phyloP scores from a whole-genome alignment of 805 yeast genomes.

The Ogataea salicorniae region DNA sequence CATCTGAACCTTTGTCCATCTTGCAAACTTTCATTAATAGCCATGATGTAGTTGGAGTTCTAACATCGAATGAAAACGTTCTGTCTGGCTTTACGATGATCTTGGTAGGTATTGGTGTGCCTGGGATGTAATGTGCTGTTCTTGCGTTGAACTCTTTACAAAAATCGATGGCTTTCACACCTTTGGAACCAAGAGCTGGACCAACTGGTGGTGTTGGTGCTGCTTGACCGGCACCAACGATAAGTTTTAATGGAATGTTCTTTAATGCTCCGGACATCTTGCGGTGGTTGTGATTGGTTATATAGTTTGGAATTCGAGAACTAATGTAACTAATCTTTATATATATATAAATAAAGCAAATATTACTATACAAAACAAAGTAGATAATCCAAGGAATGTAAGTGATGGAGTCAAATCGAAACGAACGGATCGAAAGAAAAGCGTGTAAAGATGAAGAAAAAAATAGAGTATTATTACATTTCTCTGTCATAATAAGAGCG shows the following conservation, averaged over 20 bases:
- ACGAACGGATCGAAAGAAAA: no score
- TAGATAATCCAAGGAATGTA: no score
- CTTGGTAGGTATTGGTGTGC: constrained; percentile 83
- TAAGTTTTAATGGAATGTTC: constrained; percentile 73
- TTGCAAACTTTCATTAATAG: constrained; percentile 78
- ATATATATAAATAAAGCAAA: no score
- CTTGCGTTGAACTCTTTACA: constrained; percentile 98
- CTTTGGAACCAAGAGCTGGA: constrained; percentile 97
- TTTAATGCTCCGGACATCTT: constrained; percentile 30
- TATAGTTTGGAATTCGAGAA: no score
- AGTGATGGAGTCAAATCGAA: no score
- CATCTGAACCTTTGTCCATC: constrained; percentile 70
- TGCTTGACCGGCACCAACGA: constrained; percentile 96
- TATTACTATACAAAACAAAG: no score
- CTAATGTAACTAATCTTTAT: no score
- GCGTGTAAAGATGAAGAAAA: no score
- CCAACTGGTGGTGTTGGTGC: constrained; percentile 99
- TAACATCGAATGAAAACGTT: constrained; percentile 77
- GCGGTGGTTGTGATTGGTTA: no score
- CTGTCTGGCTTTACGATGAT: constrained; percentile 91
- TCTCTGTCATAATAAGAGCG: neutral
- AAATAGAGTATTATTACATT: neutral
- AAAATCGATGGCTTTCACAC: constrained; percentile 97
- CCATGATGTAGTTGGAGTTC: constrained; percentile 90
- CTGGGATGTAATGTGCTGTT: constrained; percentile 81